phyloP scores from a whole-genome alignment of 495 filamentous ascomycete genomes.

The Podospora pseudoanserina region DNA sequence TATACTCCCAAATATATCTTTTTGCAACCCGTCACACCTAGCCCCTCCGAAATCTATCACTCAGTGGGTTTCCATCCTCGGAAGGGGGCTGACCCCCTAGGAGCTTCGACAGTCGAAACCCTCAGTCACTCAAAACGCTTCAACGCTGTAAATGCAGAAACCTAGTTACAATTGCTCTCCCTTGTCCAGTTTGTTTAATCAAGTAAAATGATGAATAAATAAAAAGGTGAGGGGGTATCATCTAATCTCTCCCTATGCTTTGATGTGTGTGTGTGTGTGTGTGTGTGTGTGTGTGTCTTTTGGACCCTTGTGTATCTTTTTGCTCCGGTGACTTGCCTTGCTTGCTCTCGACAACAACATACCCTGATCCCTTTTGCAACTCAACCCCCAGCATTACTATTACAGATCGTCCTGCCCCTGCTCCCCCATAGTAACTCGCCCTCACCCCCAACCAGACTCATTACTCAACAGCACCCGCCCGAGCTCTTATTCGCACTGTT shows the following conservation, averaged over 20 bases:
- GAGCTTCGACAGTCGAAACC: too few species aligned
- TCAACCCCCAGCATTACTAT: neutral
- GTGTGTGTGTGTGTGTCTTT: conserved; percentile 1
- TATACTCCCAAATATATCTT: too few species aligned
- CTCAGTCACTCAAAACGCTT: too few species aligned
- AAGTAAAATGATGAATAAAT: neutral
- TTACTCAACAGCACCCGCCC: conserved; percentile 19
- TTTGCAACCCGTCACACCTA: too few species aligned
- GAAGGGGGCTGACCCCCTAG: too few species aligned
- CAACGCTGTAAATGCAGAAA: too few species aligned
- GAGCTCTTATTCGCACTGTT: conserved; percentile 5
- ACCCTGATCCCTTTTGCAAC: neutral
- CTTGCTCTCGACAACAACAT: neutral
- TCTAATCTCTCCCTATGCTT: conserved; percentile 3
- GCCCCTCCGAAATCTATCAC: too few species aligned
- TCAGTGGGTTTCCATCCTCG: too few species aligned
- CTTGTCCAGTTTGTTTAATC: too few species aligned
- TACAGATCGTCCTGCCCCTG: neutral
- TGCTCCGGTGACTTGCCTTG: neutral
- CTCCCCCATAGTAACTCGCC: neutral
- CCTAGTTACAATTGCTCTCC: too few species aligned
- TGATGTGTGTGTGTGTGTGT: neutral
- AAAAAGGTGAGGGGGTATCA: neutral
- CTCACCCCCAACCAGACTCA: neutral
- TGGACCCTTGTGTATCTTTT: neutral